These are phyloP conservation scores for Boletus holoroseus DNA, from an alignment of 1,284 basidiomycete genomes.

Conservation along the genomic window DNA sequence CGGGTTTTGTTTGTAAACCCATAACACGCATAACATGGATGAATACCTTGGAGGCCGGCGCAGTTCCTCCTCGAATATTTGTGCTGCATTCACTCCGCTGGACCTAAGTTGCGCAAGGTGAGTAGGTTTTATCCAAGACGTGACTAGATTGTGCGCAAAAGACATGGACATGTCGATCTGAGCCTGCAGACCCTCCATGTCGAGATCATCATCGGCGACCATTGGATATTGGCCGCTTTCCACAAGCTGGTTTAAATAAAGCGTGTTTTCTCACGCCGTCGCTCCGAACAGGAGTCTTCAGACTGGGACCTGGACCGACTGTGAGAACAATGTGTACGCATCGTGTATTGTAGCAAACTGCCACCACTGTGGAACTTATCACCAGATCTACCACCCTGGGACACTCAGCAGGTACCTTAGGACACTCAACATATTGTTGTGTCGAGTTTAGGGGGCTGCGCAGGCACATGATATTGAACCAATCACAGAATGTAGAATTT, in stretches of 20 bases:
- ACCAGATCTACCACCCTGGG: too few species aligned
- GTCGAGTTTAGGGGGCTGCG: too few species aligned
- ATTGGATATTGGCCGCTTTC: conserved; percentile 9
- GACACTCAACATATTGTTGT: too few species aligned
- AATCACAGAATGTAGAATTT: too few species aligned
- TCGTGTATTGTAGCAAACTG: too few species aligned
- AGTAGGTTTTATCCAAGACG: conserved; percentile 64
- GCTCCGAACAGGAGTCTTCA: background rate
- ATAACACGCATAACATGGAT: background rate
- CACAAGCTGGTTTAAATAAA: background rate
- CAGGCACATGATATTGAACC: too few species aligned
- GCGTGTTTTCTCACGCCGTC: conserved; percentile 20
- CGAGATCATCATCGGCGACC: conserved; percentile 45
- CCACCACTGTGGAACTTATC: too few species aligned
- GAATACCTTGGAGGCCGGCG: conserved; percentile 60
- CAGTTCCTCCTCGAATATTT: conserved; percentile 60
- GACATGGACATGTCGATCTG: conserved; percentile 75
- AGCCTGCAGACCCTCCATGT: conserved; percentile 62
- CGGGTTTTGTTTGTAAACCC: conserved; percentile 10
- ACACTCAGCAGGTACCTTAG: too few species aligned
- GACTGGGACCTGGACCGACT: too few species aligned
- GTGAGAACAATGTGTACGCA: too few species aligned
- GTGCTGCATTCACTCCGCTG: conserved; percentile 40
- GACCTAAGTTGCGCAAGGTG: conserved; percentile 31
- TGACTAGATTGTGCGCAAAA: conserved; percentile 60